A percentile compares a stretch with the other conserved stretches of the same genome.
Evolutionary conservation across 2,329 filamentous ascomycete genomes (phyloP).

Genomic region (Myriosclerotinia duriaeana): DNA sequence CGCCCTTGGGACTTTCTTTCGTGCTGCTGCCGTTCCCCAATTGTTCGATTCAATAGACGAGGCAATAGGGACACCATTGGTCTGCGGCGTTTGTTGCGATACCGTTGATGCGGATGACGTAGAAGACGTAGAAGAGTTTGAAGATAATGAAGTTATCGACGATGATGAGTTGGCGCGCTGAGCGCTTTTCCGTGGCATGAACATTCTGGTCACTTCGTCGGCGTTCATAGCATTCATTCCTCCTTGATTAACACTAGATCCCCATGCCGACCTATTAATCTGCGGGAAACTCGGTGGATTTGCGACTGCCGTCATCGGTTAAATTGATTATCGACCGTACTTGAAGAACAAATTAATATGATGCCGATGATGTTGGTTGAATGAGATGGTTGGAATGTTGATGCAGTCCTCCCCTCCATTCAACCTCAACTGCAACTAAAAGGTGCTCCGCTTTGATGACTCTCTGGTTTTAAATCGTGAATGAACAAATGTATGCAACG

Average conservation of each 20-base stretch:
- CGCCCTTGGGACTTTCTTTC: conserved; percentile 49
- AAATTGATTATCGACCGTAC: conserved; percentile 21
- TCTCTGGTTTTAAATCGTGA: conserved; percentile 10
- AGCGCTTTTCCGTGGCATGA: conserved; percentile 82
- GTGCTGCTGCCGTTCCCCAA: conserved; percentile 46
- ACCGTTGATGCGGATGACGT: conserved; percentile 63
- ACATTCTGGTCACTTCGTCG: conserved; percentile 84
- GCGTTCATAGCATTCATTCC: conserved; percentile 70
- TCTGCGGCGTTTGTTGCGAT: conserved; percentile 58
- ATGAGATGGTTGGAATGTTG: conserved; percentile 25
- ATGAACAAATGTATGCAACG: background rate
- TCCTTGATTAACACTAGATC: conserved; percentile 59
- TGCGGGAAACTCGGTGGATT: conserved; percentile 63
- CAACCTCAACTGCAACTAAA: conserved; percentile 27
- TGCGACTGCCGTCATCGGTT: conserved; percentile 65
- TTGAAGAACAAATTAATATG: conserved; percentile 19
- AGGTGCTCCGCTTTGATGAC: conserved; percentile 28
- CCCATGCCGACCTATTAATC: conserved; percentile 65
- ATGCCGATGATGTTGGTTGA: conserved; percentile 24
- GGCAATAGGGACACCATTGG: conserved; percentile 54
- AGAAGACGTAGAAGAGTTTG: conserved; percentile 58
- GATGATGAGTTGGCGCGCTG: conserved; percentile 90
- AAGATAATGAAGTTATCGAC: conserved; percentile 69
- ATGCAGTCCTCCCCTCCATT: conserved; percentile 26
- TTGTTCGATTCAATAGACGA: conserved; percentile 32